Evolutionary conservation across 1,284 basidiomycete genomes (phyloP), one percentile per base, ranked within the genome.

Genomic region (Ganoderma sinense): DNA sequence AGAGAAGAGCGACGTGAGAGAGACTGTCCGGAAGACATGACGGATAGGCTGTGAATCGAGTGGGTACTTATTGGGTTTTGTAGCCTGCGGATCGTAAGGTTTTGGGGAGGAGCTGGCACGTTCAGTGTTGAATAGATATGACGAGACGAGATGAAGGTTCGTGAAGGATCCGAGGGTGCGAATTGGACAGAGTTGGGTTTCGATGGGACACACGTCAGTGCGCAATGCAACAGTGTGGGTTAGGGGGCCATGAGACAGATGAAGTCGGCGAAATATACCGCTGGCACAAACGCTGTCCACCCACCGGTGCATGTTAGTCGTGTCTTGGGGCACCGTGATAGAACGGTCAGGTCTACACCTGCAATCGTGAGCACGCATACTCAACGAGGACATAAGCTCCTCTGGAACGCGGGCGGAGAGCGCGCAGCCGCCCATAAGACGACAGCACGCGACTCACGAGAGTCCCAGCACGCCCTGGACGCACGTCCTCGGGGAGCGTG

Each of bases 1-100:
- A 86, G 82, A 74, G 85, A 83, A 75, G 80, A 80, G 76, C 83
- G 83, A 65, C 78, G 76, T 48, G 75, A 75, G 73, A 77, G 76
- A 75, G 72, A 73, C 70, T 69, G 73, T 69, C 75, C 74, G 65
- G 76, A 75, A 77, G 78, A 79, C 77, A 79, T 79, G 73, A 39
- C 56, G 67, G 65, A 63, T 65, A 63, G 56, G 31, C 31, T 62
- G 62, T 45, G 40, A n/a, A 64, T 48, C 66, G 40, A 33, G 67
- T 55, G 63, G 68, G 70, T 76, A 78, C 78, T 79, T 79, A 79
- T 76, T 51, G 73, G 74, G 41, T 69, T 70, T 61, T 67, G 69
- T 63, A 59, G 43, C 41, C 73, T 75, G 75, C 71, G 71, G 74
- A 74, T 65, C 64, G 73, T 75, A 73, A 75, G 76, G 76, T 71